Conservation (phyloP, 2,329 filamentous ascomycete genomes). For the Clarireedia hainanense region DNA sequence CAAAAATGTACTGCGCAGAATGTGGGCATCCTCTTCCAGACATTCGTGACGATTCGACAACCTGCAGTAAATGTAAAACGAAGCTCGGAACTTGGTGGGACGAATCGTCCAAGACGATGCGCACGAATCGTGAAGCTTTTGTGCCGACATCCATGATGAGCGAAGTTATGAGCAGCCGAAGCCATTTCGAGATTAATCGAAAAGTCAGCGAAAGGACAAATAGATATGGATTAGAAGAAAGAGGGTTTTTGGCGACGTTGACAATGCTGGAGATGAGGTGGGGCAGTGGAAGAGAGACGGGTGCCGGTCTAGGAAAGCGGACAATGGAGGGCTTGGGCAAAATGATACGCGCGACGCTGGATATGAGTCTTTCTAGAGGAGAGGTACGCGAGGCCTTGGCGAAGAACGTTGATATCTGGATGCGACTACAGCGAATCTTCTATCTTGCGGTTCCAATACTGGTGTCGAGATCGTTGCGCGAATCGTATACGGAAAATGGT, state of each 20-base stretch:
- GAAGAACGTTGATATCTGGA: constrained; percentile 57
- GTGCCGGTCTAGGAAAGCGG: constrained; percentile 45
- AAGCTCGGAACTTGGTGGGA: constrained; percentile 28
- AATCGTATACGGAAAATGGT: constrained; percentile 44
- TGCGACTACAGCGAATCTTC: constrained; percentile 55
- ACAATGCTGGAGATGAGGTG: constrained; percentile 44
- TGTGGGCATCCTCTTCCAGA: constrained; percentile 24
- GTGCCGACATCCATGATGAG: constrained; percentile 8
- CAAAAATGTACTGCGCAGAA: constrained; percentile 25
- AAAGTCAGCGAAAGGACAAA: constrained; percentile 21
- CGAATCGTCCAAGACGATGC: constrained; percentile 24
- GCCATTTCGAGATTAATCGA: constrained; percentile 7
- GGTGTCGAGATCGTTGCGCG: constrained; percentile 50
- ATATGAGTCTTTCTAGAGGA: constrained; percentile 52
- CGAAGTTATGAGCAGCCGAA: constrained; percentile 6
- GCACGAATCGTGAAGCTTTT: constrained; percentile 26
- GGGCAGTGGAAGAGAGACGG: constrained; percentile 47
- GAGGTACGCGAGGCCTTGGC: constrained; percentile 54
- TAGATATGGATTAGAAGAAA: constrained; percentile 51
- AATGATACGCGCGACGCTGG: constrained; percentile 52
- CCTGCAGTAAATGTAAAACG: constrained; percentile 28
- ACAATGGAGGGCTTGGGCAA: constrained; percentile 47
- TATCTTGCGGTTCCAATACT: constrained; percentile 52
- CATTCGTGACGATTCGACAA: constrained; percentile 20
- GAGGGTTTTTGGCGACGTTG: constrained; percentile 52